Conservation (phyloP, 2,329 filamentous ascomycete species). For the Trichoderma sp. region DNA sequence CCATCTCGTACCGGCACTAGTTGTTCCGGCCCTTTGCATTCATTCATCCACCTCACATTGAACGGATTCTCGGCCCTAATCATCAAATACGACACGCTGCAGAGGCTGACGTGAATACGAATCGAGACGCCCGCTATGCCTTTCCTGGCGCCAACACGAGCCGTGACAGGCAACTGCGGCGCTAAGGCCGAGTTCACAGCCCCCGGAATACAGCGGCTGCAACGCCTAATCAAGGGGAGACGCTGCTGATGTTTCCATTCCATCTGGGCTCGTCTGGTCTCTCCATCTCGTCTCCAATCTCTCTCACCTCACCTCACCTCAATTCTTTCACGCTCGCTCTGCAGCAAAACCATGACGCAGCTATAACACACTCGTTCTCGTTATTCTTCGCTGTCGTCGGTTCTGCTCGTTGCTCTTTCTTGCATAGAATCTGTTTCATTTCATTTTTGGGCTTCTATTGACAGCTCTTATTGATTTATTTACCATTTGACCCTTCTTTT, state of each 20-base stretch:
- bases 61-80: neutral
- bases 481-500: neutral
- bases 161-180: constrained; percentile 9
- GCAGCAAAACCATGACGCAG: constrained; percentile 7
- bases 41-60: neutral
- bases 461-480: neutral
- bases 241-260: neutral
- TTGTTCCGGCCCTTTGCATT: neutral
- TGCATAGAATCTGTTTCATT: neutral
- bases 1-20: neutral
- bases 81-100: neutral
- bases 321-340: neutral
- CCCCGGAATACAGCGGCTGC: neutral
- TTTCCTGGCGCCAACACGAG: constrained; percentile 6
- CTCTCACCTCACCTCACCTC: neutral
- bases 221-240: neutral
- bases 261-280: neutral
- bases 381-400: constrained; percentile 1
- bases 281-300: neutral
- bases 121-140: constrained; percentile 9
- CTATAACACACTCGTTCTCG: constrained; percentile 9
- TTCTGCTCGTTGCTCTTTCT: neutral
- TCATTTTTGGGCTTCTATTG: neutral
- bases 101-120: constrained; percentile 13
- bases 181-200: constrained; percentile 11